Evolutionary conservation across 2,329 filamentous ascomycete genomes (phyloP).

Genomic region (Massarina eburnea): DNA sequence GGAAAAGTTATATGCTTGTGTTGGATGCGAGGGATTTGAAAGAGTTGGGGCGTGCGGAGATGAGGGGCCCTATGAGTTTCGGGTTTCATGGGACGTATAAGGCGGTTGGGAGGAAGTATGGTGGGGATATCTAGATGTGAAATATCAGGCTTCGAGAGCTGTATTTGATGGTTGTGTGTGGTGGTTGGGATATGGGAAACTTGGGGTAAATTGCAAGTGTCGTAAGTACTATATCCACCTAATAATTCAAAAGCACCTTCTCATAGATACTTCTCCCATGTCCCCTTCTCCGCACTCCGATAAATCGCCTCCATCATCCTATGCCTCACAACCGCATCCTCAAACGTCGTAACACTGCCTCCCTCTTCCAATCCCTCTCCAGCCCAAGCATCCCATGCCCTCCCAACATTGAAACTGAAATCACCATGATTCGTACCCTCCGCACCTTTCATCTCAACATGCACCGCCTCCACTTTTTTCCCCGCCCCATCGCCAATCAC

Average conservation of each 20-base stretch:
- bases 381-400: slow-evolving; percentile 60
- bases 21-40: slow-evolving; percentile 64
- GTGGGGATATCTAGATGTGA: slow-evolving; percentile 13
- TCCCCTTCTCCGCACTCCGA: slow-evolving; percentile 33
- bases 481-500: slow-evolving; percentile 44
- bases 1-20: slow-evolving; percentile 66
- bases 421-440: slow-evolving; percentile 42
- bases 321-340: slow-evolving; percentile 38
- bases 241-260: too few species aligned
- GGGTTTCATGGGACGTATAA: slow-evolving; percentile 66
- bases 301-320: slow-evolving; percentile 42
- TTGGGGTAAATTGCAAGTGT: too few species aligned
- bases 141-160: not conserved
- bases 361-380: slow-evolving; percentile 33
- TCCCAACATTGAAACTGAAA: slow-evolving; percentile 56
- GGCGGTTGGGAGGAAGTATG: slow-evolving; percentile 15
- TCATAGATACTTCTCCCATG: slow-evolving; percentile 31
- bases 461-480: slow-evolving; percentile 44
- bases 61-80: slow-evolving; percentile 61
- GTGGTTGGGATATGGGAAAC: not conserved
- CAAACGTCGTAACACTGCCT: slow-evolving; percentile 31
- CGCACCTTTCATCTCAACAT: slow-evolving; percentile 52
- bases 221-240: too few species aligned
- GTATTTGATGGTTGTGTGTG: not conserved
- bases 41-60: slow-evolving; percentile 66